A percentile compares a stretch with the other conserved stretches of the same genome.
phyloP scores from a whole-genome alignment of 441 rosid genomes.

The Adansonia rubrostipa region DNA sequence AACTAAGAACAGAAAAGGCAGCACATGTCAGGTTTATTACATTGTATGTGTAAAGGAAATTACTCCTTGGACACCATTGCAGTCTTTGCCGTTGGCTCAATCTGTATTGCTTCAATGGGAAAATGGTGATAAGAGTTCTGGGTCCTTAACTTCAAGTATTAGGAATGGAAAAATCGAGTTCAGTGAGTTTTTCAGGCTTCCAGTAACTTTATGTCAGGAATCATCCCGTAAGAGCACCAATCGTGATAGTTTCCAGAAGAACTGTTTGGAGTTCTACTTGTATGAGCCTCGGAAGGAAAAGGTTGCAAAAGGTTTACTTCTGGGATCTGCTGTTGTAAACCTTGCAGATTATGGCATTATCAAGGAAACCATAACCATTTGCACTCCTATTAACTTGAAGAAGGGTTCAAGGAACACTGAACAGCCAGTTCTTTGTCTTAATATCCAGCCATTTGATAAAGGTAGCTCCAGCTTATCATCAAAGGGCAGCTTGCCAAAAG shows the following conservation, averaged over 20 bases:
- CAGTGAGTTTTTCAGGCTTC: slow-evolving; percentile 59
- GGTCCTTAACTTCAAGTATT: slow-evolving; percentile 54
- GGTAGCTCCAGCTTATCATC: slow-evolving; percentile 44
- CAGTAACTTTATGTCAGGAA: slow-evolving; percentile 52
- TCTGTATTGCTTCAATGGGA: slow-evolving; percentile 79
- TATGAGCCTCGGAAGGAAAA: slow-evolving; percentile 66
- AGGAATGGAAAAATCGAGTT: slow-evolving; percentile 71
- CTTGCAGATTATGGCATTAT: slow-evolving; percentile 72
- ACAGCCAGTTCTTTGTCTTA: slow-evolving; percentile 61
- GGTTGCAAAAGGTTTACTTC: slow-evolving; percentile 61
- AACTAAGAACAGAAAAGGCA: slow-evolving; percentile 67
- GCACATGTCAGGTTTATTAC: slow-evolving; percentile 54
- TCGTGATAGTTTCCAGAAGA: slow-evolving; percentile 61
- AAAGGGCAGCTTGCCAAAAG: slow-evolving; percentile 41
- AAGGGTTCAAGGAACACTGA: slow-evolving; percentile 55
- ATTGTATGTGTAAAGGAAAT: slow-evolving; percentile 62
- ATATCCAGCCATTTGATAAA: slow-evolving; percentile 57
- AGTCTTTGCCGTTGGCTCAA: slow-evolving; percentile 46
- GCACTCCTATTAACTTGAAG: slow-evolving; percentile 58
- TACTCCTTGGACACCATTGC: slow-evolving; percentile 79
- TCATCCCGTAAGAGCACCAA: slow-evolving; percentile 45
- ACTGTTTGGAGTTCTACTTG: slow-evolving; percentile 62
- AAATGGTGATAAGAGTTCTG: slow-evolving; percentile 64
- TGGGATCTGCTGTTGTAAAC: slow-evolving; percentile 75
- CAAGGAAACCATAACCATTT: slow-evolving; percentile 47